Conservation (phyloP, 2,329 filamentous ascomycete species). For the Pseudocercospora macadamiae region DNA sequence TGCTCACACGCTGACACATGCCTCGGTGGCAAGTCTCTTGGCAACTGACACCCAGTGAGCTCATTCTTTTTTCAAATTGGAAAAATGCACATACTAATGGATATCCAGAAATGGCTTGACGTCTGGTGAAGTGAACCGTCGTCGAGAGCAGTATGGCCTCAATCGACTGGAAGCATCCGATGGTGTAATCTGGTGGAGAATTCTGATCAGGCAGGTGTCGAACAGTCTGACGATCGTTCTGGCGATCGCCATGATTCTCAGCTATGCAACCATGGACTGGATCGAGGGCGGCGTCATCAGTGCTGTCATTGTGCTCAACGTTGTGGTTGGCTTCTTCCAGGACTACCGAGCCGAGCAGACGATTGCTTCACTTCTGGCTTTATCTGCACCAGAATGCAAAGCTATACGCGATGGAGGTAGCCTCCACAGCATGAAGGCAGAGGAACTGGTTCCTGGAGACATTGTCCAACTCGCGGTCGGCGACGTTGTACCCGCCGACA, state of each 20-base stretch:
- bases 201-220: slow-evolving; percentile 41
- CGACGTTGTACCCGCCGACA: slow-evolving; percentile 71
- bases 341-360: slow-evolving; percentile 64
- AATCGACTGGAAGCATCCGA: slow-evolving; percentile 36
- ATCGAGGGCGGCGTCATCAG: slow-evolving; percentile 53
- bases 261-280: slow-evolving; percentile 54
- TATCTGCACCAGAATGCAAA: slow-evolving; percentile 60
- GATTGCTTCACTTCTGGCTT: slow-evolving; percentile 58
- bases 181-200: slow-evolving; percentile 35
- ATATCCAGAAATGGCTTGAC: slow-evolving; percentile 29
- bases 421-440: slow-evolving; percentile 55
- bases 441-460: slow-evolving; percentile 68
- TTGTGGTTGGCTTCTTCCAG: slow-evolving; percentile 56
- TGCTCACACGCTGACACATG: slow-evolving; percentile 28
- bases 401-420: slow-evolving; percentile 59
- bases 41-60: slow-evolving; percentile 27
- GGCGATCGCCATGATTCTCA: slow-evolving; percentile 61
- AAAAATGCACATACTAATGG: slow-evolving; percentile 9
- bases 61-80: neutral
- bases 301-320: slow-evolving; percentile 49
- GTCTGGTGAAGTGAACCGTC: slow-evolving; percentile 24
- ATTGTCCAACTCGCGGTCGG: slow-evolving; percentile 65
- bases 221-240: slow-evolving; percentile 49
- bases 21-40: slow-evolving; percentile 24
- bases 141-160: slow-evolving; percentile 32